Conservation (phyloP, 768 basidiomycete species). For the Macrolepiota fuliginosa region DNA sequence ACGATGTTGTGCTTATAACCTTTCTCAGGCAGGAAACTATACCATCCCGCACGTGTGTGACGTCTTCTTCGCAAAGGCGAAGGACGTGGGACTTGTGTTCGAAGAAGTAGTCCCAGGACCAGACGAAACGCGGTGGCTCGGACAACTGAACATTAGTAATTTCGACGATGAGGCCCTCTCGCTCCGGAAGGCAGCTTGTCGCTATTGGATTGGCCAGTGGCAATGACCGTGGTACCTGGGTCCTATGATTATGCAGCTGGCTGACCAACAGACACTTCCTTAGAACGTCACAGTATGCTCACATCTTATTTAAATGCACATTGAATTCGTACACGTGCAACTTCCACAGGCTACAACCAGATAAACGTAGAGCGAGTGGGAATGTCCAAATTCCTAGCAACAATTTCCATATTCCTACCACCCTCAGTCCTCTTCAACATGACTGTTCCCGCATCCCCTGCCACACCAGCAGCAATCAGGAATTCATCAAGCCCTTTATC, state of each 20-base stretch:
- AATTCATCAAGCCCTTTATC: slow-evolving; percentile 44
- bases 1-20: neutral
- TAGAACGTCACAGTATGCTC: no score
- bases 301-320: no score
- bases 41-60: slow-evolving; percentile 52
- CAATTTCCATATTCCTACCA: slow-evolving; percentile 48
- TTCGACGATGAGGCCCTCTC: slow-evolving; percentile 46
- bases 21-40: slow-evolving; percentile 52
- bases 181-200: slow-evolving; percentile 55
- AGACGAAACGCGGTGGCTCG: slow-evolving; percentile 44
- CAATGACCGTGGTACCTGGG: neutral
- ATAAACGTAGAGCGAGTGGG: slow-evolving; percentile 52
- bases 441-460: slow-evolving; percentile 52
- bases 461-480: slow-evolving; percentile 52
- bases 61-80: slow-evolving; percentile 44
- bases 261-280: no score
- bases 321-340: no score
- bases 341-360: slow-evolving; percentile 29
- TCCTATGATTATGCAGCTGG: no score
- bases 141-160: slow-evolving; percentile 41
- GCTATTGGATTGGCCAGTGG: slow-evolving; percentile 54
- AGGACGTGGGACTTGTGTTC: slow-evolving; percentile 39
- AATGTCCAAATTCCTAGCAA: slow-evolving; percentile 54
- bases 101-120: slow-evolving; percentile 36
- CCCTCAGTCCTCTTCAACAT: slow-evolving; percentile 53